Base-by-base conservation (phyloP, 805 yeast species). In the Ogataea sp. region DNA sequence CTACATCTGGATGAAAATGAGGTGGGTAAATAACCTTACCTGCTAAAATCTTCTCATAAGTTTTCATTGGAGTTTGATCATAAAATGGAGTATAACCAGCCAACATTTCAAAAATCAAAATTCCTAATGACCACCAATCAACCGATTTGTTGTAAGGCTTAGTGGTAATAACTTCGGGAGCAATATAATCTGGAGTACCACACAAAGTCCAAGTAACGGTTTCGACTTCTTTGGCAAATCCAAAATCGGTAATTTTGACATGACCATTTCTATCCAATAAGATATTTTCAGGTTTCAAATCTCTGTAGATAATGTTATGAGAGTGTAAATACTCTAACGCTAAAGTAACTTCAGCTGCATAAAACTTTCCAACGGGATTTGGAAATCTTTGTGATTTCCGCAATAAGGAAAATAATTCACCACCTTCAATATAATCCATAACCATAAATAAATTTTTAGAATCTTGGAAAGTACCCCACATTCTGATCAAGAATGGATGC, bases 391-490 rank as follows among this genome's bases (percentile, higher is more conserved):
- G 78, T 6, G 78, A 71, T 51, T 75, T 75, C 44, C 81, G 57
- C 46, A 75, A 62, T 33, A 75, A 55, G 3, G 77, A 70, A 47
- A 75, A 75, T 38, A 75, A 62, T 55, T 75, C 81, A 20, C 81
- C 81, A 20, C 81, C 81, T 55, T 75, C 81, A 49, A 75, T 74
- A 56, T 74, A 75, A 51, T 75, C 81, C 81, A 75, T 75, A 28
- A 75, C 72, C 80, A 75, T 74, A 45, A 75, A 75, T 41, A 75
- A 57, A 47, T 73, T 73, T 47, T 65, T 67, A 29, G 74, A 62
- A 49, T 75, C 81, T 53, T 75, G 80, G 50, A 70, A 75, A 6
- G 80, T 75, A n/a, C 81, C 81, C 81, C 81, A 75, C 80, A 75
- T 74, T 41, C 80, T 54, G 44, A 73, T 75, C 46, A 75, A 62